A percentile compares a stretch with the other conserved stretches of the same genome.
phyloP scores from a whole-genome alignment of 1,139 yeast species.

The Pichia sp. region DNA sequence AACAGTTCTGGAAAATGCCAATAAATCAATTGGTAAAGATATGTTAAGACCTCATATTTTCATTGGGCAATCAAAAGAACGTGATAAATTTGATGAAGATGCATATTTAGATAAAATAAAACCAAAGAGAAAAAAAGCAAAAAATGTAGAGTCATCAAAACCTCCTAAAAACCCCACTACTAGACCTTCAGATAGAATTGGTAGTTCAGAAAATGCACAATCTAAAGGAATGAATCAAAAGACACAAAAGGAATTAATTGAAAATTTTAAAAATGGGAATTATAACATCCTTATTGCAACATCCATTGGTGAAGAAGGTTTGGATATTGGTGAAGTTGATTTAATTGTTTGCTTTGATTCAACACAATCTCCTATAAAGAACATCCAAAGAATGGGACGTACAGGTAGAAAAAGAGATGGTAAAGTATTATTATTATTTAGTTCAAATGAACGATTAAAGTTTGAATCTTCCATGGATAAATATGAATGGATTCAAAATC shows the following conservation, averaged over 20 bases:
- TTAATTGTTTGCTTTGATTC: constrained; percentile 88
- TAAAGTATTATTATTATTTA: constrained; percentile 65
- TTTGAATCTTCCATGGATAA: constrained; percentile 83
- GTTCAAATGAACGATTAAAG: constrained; percentile 71
- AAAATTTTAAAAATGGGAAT: constrained; percentile 61
- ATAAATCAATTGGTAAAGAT: constrained; percentile 8
- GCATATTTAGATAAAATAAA: constrained; percentile 36
- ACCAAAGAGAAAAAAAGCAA: constrained; percentile 33
- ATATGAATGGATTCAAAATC: constrained; percentile 70
- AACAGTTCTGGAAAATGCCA: constrained; percentile 47
- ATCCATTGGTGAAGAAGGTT: constrained; percentile 96
- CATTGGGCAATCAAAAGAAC: constrained; percentile 72
- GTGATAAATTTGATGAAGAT: constrained; percentile 56
- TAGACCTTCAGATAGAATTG: constrained; percentile 22
- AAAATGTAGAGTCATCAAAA: constrained; percentile 26
- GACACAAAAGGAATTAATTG: constrained; percentile 64
- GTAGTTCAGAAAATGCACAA: constrained; percentile 51
- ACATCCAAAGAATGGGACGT: constrained; percentile 94
- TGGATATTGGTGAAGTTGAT: constrained; percentile 97
- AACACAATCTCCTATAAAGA: constrained; percentile 87
- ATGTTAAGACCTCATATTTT: constrained; percentile 72
- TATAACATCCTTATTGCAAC: constrained; percentile 87
- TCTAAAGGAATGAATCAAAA: constrained; percentile 63
- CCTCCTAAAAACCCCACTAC: constrained; percentile 17
- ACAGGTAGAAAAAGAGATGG: constrained; percentile 96